Base-by-base conservation (phyloP, 2,329 filamentous ascomycete species). In the Zymoseptoria tritici region DNA sequence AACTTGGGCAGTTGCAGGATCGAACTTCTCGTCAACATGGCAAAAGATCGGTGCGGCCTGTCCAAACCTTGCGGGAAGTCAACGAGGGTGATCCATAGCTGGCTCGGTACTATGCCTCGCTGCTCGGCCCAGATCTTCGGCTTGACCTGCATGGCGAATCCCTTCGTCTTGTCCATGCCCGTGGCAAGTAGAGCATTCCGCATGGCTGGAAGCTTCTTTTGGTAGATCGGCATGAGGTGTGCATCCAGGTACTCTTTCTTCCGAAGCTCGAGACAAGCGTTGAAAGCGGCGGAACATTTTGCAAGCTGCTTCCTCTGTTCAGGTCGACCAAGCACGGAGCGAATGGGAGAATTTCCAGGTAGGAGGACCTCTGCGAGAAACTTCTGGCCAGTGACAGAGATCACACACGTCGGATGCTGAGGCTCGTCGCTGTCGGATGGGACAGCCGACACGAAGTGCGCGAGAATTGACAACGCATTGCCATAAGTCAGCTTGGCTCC, bases 201-300 rank as follows among this genome's bases (percentile, higher is more conserved):
- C 88, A 95, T 93, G 0, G 78, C 81, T 3, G 91, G 92, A 0
- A 94, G 78, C 49, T 81, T 80, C 70, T 88, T 93, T 20, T 80
- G 79, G 61, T 90, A 89, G 0, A 82, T 83, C 0, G 94, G 90
- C 58, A 90, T 82, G 2, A 97, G 79, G 70, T 91, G 78, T 0
- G 85, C 81, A 69, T 97, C 84, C 4, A 99, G 78, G 61, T 87
- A 85, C 2, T 83, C 82, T 57, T 82, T 81, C 60, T 83, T 79
- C 54, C 87, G 79, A 16, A 99, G 79, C 62, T 85, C 72, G 1
- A 91, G 72, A 69, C 92, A 97, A 55, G 88, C 84, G 68, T 91
- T 84, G 71, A 93, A 97, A 0, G 94, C 93, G 2, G 92, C 93
- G 0, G 92, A 90, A 64, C 90, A 90, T 73, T 94, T 95, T 4